Percentiles rank a stretch among this genome's conserved stretches.
Conservation (phyloP, 441 rosid genomes). For the Syzygium syzygioides region DNA sequence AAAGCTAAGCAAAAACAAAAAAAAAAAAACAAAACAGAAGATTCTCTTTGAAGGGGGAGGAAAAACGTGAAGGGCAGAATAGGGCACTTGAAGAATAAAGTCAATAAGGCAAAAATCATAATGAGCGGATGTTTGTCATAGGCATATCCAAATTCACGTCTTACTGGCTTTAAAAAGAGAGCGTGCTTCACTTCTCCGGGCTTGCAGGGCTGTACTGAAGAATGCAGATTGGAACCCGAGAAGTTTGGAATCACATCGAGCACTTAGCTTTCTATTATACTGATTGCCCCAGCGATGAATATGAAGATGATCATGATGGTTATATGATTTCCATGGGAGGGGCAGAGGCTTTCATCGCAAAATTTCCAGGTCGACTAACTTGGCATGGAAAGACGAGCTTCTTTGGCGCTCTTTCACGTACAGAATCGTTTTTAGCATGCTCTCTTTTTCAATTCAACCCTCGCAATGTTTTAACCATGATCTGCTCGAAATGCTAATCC, state of each 20-base stretch:
- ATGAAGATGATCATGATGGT: not conserved
- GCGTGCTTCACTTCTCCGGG: not conserved
- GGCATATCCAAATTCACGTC: not conserved
- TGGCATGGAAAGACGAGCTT: not conserved
- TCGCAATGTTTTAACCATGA: not conserved
- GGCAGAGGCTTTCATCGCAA: not conserved
- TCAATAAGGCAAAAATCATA: too few relatives aligned
- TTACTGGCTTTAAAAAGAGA: not conserved
- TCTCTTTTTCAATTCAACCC: not conserved
- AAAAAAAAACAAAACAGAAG: too few relatives aligned
- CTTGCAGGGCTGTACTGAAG: not conserved
- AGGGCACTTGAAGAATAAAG: not conserved
- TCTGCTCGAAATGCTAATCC: not conserved
- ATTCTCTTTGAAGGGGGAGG: not conserved
- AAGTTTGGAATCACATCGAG: not conserved
- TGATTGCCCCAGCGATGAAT: not conserved
- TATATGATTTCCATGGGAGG: not conserved
- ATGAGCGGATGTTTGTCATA: accelerated
- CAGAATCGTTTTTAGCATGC: not conserved
- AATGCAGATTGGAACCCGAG: not conserved
- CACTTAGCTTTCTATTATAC: not conserved
- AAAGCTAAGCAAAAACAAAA: not conserved
- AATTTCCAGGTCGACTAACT: not conserved
- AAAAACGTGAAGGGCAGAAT: not conserved
- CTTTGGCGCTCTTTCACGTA: not conserved